Evolutionary conservation across 768 basidiomycete species (phyloP).

Genomic region (Kwoniella sp.): DNA sequence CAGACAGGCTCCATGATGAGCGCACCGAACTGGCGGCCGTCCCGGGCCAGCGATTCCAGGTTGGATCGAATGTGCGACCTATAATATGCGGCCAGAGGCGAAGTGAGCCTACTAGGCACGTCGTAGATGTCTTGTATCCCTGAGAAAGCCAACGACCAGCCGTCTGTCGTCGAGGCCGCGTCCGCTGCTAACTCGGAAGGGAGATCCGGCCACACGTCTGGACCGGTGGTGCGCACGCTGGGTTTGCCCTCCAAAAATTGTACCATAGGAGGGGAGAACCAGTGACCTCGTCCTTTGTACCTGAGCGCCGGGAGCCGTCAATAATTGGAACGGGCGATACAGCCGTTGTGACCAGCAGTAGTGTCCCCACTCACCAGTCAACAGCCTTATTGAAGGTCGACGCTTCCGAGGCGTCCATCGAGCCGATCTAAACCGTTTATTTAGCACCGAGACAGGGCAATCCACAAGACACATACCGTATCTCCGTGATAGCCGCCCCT

Average conservation of each 20-base stretch:
- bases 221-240: slow-evolving; percentile 34
- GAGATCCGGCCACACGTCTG: slow-evolving; percentile 39
- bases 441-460: background rate
- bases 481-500: slow-evolving; percentile 96
- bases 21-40: slow-evolving; percentile 55
- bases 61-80: slow-evolving; percentile 58
- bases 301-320: slow-evolving; percentile 4
- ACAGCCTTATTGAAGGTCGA: slow-evolving; percentile 75
- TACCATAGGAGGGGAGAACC: slow-evolving; percentile 86
- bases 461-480: slow-evolving; percentile 54
- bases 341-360: too few species aligned
- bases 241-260: slow-evolving; percentile 61
- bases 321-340: too few species aligned
- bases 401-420: slow-evolving; percentile 87
- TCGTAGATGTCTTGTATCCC: slow-evolving; percentile 67
- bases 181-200: slow-evolving; percentile 7
- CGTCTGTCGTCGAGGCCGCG: background rate
- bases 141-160: slow-evolving; percentile 47
- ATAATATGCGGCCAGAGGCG: slow-evolving; percentile 65
- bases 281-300: slow-evolving; percentile 81
- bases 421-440: slow-evolving; percentile 61
- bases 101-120: slow-evolving; percentile 59
- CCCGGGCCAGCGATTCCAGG: slow-evolving; percentile 55
- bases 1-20: slow-evolving; percentile 85
- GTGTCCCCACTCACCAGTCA: slow-evolving; percentile 66